These are phyloP conservation scores for Cicer pinnatifidum DNA, from an alignment of 306 rosid genomes.

Conservation along the genomic window DNA sequence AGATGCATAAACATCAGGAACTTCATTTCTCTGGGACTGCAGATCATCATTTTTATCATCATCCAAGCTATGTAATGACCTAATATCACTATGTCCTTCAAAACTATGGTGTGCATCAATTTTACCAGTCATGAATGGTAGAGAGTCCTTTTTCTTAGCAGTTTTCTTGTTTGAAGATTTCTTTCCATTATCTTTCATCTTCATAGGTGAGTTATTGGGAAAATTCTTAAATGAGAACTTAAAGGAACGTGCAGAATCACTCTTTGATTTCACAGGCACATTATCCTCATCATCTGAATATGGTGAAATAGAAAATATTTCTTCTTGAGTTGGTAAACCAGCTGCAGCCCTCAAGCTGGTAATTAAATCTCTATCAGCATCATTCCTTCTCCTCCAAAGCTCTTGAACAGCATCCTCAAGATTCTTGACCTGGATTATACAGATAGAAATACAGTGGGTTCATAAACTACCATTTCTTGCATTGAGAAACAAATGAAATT, in stretches of 20 bases:
- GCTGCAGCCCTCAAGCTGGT: slow-evolving; percentile 90
- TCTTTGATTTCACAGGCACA: slow-evolving; percentile 65
- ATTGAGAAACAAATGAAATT: neutral
- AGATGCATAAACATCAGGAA: slow-evolving; percentile 62
- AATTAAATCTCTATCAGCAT: slow-evolving; percentile 75
- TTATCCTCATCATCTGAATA: slow-evolving; percentile 92
- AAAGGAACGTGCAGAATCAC: slow-evolving; percentile 76
- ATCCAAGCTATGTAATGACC: slow-evolving; percentile 61
- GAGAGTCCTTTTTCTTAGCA: slow-evolving; percentile 66
- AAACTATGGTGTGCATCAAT: slow-evolving; percentile 53
- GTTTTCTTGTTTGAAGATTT: slow-evolving; percentile 67
- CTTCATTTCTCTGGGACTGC: slow-evolving; percentile 62
- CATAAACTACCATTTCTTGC: slow-evolving; percentile 18
- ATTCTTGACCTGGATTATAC: slow-evolving; percentile 67
- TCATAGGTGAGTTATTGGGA: slow-evolving; percentile 72
- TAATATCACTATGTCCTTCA: slow-evolving; percentile 68
- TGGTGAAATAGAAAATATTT: slow-evolving; percentile 86
- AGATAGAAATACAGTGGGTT: slow-evolving; percentile 10
- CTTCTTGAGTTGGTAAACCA: slow-evolving; percentile 93
- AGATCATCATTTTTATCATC: slow-evolving; percentile 63
- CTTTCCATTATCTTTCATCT: slow-evolving; percentile 69
- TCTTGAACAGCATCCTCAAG: slow-evolving; percentile 95
- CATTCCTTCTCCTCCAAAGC: slow-evolving; percentile 92
- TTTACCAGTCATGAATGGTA: slow-evolving; percentile 52
- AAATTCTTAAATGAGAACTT: slow-evolving; percentile 83